Evolutionary conservation across 345 rosid species (phyloP), one percentile per base, ranked within the genome.

Genomic region (Clarkia xantiana): DNA sequence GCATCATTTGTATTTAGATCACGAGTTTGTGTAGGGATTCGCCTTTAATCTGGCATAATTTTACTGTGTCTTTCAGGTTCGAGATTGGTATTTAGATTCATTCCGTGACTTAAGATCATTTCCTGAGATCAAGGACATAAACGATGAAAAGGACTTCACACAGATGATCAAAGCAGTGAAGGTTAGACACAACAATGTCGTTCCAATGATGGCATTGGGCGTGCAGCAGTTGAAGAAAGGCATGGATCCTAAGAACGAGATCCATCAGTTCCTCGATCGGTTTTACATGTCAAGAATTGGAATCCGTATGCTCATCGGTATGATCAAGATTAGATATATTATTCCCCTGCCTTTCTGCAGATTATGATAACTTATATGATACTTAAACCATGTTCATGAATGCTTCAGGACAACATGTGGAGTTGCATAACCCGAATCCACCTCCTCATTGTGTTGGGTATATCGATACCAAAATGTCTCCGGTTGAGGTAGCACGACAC

Each of bases 51-150:
- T 29, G 36, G n/a, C n/a, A n/a, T n/a, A n/a, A 49, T 49, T 14
- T 49, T 25, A 13, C 13, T 34, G 40, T 67, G 17, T 44, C 62
- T 48, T 51, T n/a, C 58, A 93, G 99, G 99, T 93, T 49, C 77
- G 99, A 48, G 96, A 93, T 60, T 93, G 99, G 99, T 93, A 93
- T 68, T 51, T 93, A 78, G 96, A 93, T 56, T 93, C 99, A 16
- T 91, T 84, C 64, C 84, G 96, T 17, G 96, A 91, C 45, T 40
- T 91, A 67, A 84, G 95, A 60, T 75, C 76, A 10, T 84, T 87
- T 62, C 86, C 95, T 2, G 99, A 80, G 42, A 78, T 91, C 56
- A 91, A 84, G 66, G 84, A 80, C 56, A 23, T 61, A 0, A 44
- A 16, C 55, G 94, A 82, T 15, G 95, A 82, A 79, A 72, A 60